Evolutionary conservation across 768 basidiomycete genomes (phyloP).

Genomic region (Boletus coccyginus): DNA sequence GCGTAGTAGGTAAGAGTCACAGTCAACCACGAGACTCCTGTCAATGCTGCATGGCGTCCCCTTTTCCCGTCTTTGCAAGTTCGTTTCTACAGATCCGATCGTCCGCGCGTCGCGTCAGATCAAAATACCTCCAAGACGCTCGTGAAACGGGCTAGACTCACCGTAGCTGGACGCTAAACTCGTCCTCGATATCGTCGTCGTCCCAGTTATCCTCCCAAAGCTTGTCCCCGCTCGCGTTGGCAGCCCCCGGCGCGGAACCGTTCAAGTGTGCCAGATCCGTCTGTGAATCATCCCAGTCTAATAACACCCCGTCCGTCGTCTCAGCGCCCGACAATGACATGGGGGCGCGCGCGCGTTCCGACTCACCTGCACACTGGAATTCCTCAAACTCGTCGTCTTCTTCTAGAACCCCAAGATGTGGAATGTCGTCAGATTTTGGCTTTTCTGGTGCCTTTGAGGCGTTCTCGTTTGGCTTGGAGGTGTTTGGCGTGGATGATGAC

Average conservation of each 20-base stretch:
- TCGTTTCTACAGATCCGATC: conserved; percentile 46
- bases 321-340: not conserved
- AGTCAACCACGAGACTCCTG: conserved; percentile 2
- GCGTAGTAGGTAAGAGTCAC: not conserved
- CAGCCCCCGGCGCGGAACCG: conserved; percentile 69
- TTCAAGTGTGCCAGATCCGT: conserved; percentile 79
- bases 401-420: conserved; percentile 85
- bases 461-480: conserved; percentile 42
- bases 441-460: conserved; percentile 33
- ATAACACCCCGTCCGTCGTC: not conserved
- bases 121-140: not conserved
- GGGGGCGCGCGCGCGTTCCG: too few relatives aligned
- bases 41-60: conserved; percentile 55
- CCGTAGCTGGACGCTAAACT: conserved; percentile 95
- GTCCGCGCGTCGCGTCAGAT: not conserved
- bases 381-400: conserved; percentile 99
- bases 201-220: conserved; percentile 99
- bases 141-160: conserved; percentile 34
- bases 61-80: conserved; percentile 56
- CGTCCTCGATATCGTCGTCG: conserved; percentile 97
- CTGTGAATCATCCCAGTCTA: conserved; percentile 87
- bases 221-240: conserved; percentile 81
- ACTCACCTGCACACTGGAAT: conserved; percentile 77
- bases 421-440: conserved; percentile 45
- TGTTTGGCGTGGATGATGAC: conserved; percentile 45